A percentile compares a stretch with the other conserved stretches of the same genome.
These are phyloP conservation scores for Schizonepeta tenuifolia DNA, from an alignment of 257 asterid species.

Conservation along the genomic window DNA sequence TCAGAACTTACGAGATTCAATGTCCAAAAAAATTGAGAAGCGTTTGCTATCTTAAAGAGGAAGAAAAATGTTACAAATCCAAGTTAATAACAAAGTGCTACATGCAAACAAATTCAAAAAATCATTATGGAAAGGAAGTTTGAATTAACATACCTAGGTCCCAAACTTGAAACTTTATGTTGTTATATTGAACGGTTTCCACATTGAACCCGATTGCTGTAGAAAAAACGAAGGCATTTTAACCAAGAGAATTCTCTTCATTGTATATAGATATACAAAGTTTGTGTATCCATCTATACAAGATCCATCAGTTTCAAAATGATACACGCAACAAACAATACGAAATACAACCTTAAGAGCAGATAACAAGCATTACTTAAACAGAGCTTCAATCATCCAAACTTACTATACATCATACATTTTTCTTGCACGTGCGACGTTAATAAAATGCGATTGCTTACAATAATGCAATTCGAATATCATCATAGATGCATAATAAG, in stretches of 20 bases:
- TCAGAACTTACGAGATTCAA: slow-evolving; percentile 17
- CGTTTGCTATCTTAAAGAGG: background rate
- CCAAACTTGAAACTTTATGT: slow-evolving; percentile 94
- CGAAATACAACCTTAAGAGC: slow-evolving; percentile 10
- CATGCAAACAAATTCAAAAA: slow-evolving; percentile 13
- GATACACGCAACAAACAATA: slow-evolving; percentile 1
- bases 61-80: slow-evolving; percentile 26
- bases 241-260: slow-evolving; percentile 14
- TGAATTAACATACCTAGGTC: slow-evolving; percentile 69
- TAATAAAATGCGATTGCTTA: slow-evolving; percentile 1
- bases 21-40: slow-evolving; percentile 4
- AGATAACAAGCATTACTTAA: slow-evolving; percentile 18
- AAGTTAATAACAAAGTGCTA: slow-evolving; percentile 1
- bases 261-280: background rate
- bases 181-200: slow-evolving; percentile 90
- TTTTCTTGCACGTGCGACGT: background rate
- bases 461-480: slow-evolving; percentile 7
- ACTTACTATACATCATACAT: background rate
- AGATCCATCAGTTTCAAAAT: background rate
- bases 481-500: background rate
- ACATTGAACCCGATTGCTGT: slow-evolving; percentile 97
- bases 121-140: slow-evolving; percentile 1
- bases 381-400: slow-evolving; percentile 3
- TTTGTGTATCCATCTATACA: slow-evolving; percentile 13
- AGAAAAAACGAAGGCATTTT: slow-evolving; percentile 19